Evolutionary conservation across 495 filamentous ascomycete species (phyloP).

Genomic region (Penicillium subrubescens): DNA sequence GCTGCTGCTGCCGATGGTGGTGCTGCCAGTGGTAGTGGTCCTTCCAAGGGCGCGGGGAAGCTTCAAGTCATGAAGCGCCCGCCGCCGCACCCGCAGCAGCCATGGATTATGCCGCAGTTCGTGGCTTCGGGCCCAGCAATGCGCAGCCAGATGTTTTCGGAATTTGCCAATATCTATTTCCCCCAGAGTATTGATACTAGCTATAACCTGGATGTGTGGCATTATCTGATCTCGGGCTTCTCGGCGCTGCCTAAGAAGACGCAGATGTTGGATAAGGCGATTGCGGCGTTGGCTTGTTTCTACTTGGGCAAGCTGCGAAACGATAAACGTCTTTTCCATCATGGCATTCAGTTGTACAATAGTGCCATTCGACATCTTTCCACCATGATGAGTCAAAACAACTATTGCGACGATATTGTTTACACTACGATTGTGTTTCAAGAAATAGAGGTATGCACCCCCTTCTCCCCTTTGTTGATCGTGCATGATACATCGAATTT

Average conservation of each 20-base stretch:
- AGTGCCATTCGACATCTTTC: neutral
- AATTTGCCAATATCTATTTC: constrained; percentile 5
- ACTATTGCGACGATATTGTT: constrained; percentile 1
- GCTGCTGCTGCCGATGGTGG: neutral
- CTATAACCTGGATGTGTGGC: constrained; percentile 6
- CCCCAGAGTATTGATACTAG: neutral
- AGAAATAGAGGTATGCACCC: neutral
- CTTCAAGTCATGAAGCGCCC: neutral
- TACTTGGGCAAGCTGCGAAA: constrained; percentile 8
- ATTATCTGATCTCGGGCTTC: constrained; percentile 6
- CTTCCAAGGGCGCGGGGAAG: neutral
- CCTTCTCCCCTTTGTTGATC: too few species aligned
- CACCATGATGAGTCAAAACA: neutral
- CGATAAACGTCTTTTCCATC: neutral
- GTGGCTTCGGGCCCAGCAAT: neutral
- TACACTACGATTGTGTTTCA: neutral
- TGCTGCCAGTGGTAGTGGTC: neutral
- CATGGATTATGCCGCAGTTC: neutral
- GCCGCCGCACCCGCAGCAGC: neutral
- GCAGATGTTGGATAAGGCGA: constrained; percentile 5
- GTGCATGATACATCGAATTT: neutral
- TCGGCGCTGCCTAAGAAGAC: constrained; percentile 6
- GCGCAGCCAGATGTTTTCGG: constrained; percentile 1
- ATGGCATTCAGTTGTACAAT: constrained; percentile 1
- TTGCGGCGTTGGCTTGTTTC: constrained; percentile 4